Percentiles rank a stretch among this genome's conserved stretches.
Evolutionary conservation across 2,329 filamentous ascomycete genomes (phyloP).

Genomic region (Exophiala spinifera): DNA sequence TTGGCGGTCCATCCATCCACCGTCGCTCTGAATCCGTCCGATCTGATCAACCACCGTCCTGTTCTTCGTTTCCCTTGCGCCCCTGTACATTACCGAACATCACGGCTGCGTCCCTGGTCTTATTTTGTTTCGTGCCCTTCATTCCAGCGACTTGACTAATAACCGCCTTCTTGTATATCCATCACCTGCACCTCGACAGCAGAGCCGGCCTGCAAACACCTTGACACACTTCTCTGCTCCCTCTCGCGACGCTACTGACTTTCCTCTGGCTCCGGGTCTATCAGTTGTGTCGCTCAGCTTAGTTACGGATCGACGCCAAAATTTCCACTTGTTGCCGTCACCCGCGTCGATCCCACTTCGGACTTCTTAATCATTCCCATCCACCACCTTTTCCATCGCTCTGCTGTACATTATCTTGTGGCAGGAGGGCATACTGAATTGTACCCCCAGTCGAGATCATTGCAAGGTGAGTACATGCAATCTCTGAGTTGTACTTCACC

Average conservation of each 20-base stretch:
- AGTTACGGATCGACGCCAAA: conserved; percentile 21
- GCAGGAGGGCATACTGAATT: conserved; percentile 6
- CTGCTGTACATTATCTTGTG: neutral
- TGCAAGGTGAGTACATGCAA: conserved; percentile 6
- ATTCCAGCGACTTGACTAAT: neutral
- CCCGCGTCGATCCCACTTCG: conserved; percentile 17
- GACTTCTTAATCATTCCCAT: conserved; percentile 13
- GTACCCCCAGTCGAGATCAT: neutral
- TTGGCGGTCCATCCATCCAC: neutral
- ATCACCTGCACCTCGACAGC: conserved; percentile 2
- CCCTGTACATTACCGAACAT: conserved; percentile 1
- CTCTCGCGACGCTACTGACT: neutral
- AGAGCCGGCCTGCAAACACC: neutral
- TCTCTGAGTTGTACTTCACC: too few species aligned
- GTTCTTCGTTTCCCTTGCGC: neutral
- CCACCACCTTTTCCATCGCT: conserved; percentile 7
- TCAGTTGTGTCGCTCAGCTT: conserved; percentile 6
- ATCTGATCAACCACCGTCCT: neutral
- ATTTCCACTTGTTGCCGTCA: conserved; percentile 15
- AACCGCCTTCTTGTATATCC: neutral
- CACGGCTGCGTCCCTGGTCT: neutral
- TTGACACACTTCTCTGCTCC: neutral
- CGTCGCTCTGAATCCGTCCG: neutral
- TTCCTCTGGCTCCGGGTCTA: conserved; percentile 13
- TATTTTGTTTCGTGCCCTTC: neutral